Conservation (phyloP, 176 grass and related monocot genomes). For the Cymbopogon citratus region DNA sequence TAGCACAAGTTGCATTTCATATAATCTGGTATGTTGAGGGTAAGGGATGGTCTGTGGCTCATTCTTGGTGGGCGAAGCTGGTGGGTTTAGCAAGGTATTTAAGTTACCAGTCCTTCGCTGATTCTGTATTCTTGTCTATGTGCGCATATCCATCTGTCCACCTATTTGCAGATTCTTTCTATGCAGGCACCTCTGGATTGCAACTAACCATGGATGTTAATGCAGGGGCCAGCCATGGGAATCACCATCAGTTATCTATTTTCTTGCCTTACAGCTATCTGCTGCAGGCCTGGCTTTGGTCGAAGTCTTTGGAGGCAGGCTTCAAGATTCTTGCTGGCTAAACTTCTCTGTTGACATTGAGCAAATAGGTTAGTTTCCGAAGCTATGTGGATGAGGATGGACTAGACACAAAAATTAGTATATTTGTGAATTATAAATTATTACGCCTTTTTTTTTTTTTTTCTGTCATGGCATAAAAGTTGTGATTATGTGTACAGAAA, state of each 20-base stretch:
- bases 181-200: slow-evolving; percentile 13
- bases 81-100: slow-evolving; percentile 85
- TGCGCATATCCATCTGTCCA: slow-evolving; percentile 19
- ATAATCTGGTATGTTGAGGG: slow-evolving; percentile 81
- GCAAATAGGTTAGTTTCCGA: slow-evolving; percentile 63
- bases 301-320: slow-evolving; percentile 56
- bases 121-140: slow-evolving; percentile 22
- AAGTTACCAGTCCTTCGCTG: slow-evolving; percentile 12
- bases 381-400: background rate
- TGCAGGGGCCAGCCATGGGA: slow-evolving; percentile 73
- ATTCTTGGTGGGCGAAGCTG: slow-evolving; percentile 70
- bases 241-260: slow-evolving; percentile 81
- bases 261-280: slow-evolving; percentile 69
- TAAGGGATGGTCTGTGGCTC: slow-evolving; percentile 49
- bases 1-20: slow-evolving; percentile 74
- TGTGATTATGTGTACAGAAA: background rate
- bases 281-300: slow-evolving; percentile 72
- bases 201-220: slow-evolving; percentile 26
- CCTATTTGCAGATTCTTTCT: slow-evolving; percentile 12
- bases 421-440: background rate
- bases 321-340: slow-evolving; percentile 81
- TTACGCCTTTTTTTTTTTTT: background rate
- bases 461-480: background rate
- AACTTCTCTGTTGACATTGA: slow-evolving; percentile 63
- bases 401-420: background rate